Conservation (phyloP, 768 basidiomycete genomes). For the Favolaschia claudopus region DNA sequence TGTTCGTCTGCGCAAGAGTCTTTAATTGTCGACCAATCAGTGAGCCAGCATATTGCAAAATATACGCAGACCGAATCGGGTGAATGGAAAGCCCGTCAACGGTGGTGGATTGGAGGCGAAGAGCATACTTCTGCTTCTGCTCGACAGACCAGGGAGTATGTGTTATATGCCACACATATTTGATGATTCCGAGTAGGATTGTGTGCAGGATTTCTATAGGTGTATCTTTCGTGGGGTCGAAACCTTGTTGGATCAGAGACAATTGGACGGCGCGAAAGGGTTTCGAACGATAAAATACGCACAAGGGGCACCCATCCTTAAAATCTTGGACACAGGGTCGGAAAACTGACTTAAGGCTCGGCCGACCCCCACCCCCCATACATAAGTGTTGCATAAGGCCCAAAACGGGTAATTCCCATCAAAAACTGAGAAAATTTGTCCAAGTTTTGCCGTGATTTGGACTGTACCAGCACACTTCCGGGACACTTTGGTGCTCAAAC, state of each 20-base stretch:
- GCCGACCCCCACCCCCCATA: too few species aligned
- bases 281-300: too few species aligned
- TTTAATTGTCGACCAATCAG: conserved; percentile 40
- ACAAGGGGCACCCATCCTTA: too few species aligned
- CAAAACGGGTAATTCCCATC: too few species aligned
- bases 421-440: too few species aligned
- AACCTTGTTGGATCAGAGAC: neutral
- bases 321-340: too few species aligned
- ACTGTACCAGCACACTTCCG: too few species aligned
- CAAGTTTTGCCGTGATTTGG: too few species aligned
- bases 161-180: conserved; percentile 40
- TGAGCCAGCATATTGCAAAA: conserved; percentile 36
- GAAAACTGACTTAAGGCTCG: too few species aligned
- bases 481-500: too few species aligned
- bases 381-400: too few species aligned
- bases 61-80: conserved; percentile 33
- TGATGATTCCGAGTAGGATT: conserved; percentile 36
- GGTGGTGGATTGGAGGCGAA: conserved; percentile 29
- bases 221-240: conserved; percentile 23
- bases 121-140: conserved; percentile 24
- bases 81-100: conserved; percentile 31
- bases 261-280: neutral
- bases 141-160: conserved; percentile 23
- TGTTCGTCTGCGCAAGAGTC: conserved; percentile 31
- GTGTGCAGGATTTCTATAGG: conserved; percentile 40